Base-by-base conservation (phyloP, 139 green algal genomes). In the Tetradesmus lagerheimii region DNA sequence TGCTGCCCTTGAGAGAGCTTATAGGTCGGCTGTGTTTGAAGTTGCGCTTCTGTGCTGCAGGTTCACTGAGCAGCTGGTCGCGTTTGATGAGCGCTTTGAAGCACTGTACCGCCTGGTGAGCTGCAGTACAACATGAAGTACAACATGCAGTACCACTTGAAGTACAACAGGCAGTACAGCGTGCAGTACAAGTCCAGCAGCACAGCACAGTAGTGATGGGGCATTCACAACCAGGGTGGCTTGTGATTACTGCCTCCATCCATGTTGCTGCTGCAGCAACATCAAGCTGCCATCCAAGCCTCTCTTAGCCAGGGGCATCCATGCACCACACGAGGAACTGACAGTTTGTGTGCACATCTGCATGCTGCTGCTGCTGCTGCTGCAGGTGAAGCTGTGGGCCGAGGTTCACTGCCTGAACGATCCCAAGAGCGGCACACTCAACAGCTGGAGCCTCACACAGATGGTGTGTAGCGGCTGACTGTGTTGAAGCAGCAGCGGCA, bases 361-460 rank as follows among this genome's bases (percentile, higher is more conserved):
- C 14, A 27, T n/a, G 2, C 27, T 80, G 31, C 27, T 80, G 67
- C n/a, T 39, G 62, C 34, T 62, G 29, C 25, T 31, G 18, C 2
- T 35, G 64, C 66, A 92, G 90, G 90, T 92, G 50, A 89, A 91
- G 86, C 80, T 91, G 38, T 92, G 90, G 90, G 90, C 90, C 8
- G 86, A 92, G 37, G 45, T 50, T 9, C 74, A 74, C 0, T 57
- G 64, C 25, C 67, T 92, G 2, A 92, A 91, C 80, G 86, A 91
- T 67, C 90, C 90, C 14, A 89, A 86, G 15, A 74, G 15, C 0
- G 90, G 90, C 50, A 92, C 90, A n/a, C 89, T 92, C 86, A 92
- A 91, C 86, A 89, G 79, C 45, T 91, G 90, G 86, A 89, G 85
- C 79, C 62, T 92, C 6, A 62, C 86, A 50, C 89, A 92, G 38